Percentiles rank a stretch among this genome's conserved stretches.
Evolutionary conservation across 1,284 basidiomycete species (phyloP).

Genomic region (Trichosporon sp.): DNA sequence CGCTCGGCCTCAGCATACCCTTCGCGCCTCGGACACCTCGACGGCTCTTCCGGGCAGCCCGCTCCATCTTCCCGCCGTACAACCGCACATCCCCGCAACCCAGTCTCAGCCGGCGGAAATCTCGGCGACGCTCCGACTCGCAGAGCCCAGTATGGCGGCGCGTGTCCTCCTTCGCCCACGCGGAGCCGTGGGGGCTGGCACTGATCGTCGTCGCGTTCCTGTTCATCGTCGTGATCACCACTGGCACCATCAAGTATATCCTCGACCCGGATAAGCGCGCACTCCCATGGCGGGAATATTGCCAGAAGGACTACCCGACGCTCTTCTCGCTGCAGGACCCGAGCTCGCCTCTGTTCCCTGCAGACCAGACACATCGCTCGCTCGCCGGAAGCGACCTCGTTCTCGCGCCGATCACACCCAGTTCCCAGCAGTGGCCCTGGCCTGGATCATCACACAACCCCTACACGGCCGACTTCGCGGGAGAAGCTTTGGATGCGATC

Average conservation of each 20-base stretch:
- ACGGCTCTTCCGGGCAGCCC: constrained; percentile 5
- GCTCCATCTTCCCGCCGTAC: constrained; percentile 25
- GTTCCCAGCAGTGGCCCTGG: constrained; percentile 48
- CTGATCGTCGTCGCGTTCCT: constrained; percentile 63
- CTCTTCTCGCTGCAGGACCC: constrained; percentile 39
- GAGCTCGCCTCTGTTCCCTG: constrained; percentile 10
- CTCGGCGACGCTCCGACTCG: constrained; percentile 20
- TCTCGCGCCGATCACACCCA: constrained; percentile 31
- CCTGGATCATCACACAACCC: constrained; percentile 21
- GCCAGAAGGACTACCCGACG: constrained; percentile 57
- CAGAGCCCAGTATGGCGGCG: background rate
- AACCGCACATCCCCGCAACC: constrained; percentile 18
- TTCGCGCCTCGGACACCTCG: background rate
- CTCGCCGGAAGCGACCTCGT: constrained; percentile 10
- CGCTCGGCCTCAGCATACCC: background rate
- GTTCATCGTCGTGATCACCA: constrained; percentile 54
- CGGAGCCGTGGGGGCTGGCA: constrained; percentile 11
- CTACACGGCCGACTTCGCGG: constrained; percentile 23
- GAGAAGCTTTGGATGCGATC: constrained; percentile 58
- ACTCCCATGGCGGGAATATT: constrained; percentile 89
- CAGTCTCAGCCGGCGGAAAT: constrained; percentile 29
- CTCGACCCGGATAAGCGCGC: constrained; percentile 94
- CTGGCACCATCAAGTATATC: constrained; percentile 77
- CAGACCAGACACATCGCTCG: background rate
- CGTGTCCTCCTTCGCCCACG: background rate